Conservation (phyloP, 2,329 filamentous ascomycete species). For the Fusarium sublunatum region DNA sequence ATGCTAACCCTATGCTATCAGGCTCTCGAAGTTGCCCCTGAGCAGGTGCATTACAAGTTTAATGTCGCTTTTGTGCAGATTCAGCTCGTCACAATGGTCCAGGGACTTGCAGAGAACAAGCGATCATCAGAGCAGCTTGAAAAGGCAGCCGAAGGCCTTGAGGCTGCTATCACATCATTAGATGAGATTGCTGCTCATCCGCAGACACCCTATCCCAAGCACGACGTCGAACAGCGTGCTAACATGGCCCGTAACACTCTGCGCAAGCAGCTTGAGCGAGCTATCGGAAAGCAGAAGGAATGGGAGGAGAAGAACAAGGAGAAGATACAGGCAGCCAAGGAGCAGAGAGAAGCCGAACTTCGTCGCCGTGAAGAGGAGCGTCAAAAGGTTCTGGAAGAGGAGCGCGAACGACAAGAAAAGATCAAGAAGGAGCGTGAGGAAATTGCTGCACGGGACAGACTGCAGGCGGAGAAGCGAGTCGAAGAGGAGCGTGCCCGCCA, state of each 20-base stretch:
- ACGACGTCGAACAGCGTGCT: constrained; percentile 92
- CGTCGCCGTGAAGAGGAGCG: constrained; percentile 81
- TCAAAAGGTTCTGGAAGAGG: constrained; percentile 72
- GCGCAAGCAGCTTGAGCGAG: constrained; percentile 88
- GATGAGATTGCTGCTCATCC: constrained; percentile 72
- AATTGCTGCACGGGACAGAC: constrained; percentile 80
- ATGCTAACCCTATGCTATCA: constrained; percentile 48
- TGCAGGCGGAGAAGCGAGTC: constrained; percentile 73
- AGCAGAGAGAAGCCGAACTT: constrained; percentile 83
- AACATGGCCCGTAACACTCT: constrained; percentile 98
- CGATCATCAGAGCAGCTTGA: constrained; percentile 84
- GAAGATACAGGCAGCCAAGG: constrained; percentile 83
- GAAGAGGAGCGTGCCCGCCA: constrained; percentile 49
- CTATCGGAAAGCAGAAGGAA: constrained; percentile 84
- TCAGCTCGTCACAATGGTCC: constrained; percentile 86
- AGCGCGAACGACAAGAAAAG: constrained; percentile 80
- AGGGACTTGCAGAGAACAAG: constrained; percentile 78
- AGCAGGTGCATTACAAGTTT: constrained; percentile 93
- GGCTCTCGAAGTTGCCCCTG: constrained; percentile 81
- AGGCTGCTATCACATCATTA: constrained; percentile 81
- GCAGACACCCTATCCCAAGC: constrained; percentile 85
- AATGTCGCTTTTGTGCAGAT: constrained; percentile 98
- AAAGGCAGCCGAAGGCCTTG: constrained; percentile 81
- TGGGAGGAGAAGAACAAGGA: constrained; percentile 94
- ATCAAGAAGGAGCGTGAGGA: constrained; percentile 87